Evolutionary conservation across 2,329 filamentous ascomycete genomes (phyloP), one percentile per base, ranked within the genome.

Genomic region (Phyllosticta citriasiana): DNA sequence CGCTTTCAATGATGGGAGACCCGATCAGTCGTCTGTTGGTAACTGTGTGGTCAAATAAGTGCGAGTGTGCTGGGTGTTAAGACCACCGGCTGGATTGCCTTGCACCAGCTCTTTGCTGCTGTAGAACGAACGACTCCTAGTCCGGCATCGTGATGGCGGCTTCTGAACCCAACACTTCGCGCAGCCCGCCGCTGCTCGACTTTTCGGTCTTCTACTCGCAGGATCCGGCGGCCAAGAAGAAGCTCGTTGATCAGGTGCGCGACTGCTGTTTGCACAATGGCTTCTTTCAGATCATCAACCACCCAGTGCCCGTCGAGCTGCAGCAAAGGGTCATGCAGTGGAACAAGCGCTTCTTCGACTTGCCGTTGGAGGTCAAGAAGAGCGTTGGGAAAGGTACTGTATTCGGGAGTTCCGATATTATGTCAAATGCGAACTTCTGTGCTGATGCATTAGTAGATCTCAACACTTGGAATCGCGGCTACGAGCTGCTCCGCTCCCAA

Each of bases 241-340:
- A 68, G 40, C 65, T 72, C 5, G 67, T 72, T 30, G 65, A 67
- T 1, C 62, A 70, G 50, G 67, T 73, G 14, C 65, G 67, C 19
- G 64, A 69, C 22, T 71, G 68, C 62, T 73, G 71, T 62, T 60
- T 69, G 16, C 66, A 71, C 62, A 71, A 72, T 67, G 77, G 77
- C 22, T 79, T 79, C 67, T 79, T 79, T 66, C 77, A 79, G 60
- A 76, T 79, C 63, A 73, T 71, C 2, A 73, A 73, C 27, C 76
- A 78, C 58, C 67, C 70, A 1, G 71, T 79, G 5, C 72, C 77
- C 1, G 53, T 70, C 7, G 67, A 72, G 1, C 63, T 78, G 2
- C 75, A 78, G 58, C 65, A 71, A 2, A 66, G 67, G 6, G 71
- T 77, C 10, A 72, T 79, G 68, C 40, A 66, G 7, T 73, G 71